Percentiles rank a stretch among this genome's conserved stretches.
Evolutionary conservation across 2,329 filamentous ascomycete species (phyloP).

Genomic region (Colletotrichum eleusines): DNA sequence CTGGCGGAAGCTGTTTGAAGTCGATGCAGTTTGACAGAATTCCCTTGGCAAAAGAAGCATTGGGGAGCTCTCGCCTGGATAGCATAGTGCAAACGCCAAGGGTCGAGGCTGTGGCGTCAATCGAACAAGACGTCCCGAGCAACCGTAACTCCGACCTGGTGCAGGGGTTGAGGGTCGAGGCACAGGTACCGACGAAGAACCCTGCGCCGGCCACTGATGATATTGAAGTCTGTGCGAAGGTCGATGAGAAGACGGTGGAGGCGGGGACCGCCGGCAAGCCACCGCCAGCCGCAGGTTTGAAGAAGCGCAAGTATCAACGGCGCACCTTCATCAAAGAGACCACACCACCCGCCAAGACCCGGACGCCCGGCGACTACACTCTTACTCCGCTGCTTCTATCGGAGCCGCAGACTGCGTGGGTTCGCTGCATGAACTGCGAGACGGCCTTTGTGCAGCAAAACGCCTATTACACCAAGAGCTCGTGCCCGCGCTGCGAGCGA

Average conservation of each 20-base stretch:
- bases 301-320: conserved; percentile 52
- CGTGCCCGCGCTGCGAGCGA: conserved; percentile 92
- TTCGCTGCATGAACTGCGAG: conserved; percentile 87
- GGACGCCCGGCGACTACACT: conserved; percentile 83
- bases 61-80: conserved; percentile 9
- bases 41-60: conserved; percentile 11
- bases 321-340: conserved; percentile 50
- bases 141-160: conserved; percentile 27
- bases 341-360: conserved; percentile 53
- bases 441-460: conserved; percentile 88
- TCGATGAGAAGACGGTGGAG: conserved; percentile 33
- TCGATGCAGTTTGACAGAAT: conserved; percentile 21
- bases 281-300: conserved; percentile 38
- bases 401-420: conserved; percentile 83
- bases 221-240: conserved; percentile 32
- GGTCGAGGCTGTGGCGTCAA: conserved; percentile 27
- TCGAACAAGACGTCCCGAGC: conserved; percentile 24
- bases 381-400: conserved; percentile 82
- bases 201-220: conserved; percentile 29
- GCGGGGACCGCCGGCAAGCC: conserved; percentile 23
- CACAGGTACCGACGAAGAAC: conserved; percentile 29
- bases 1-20: conserved; percentile 20
- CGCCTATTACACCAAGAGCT: conserved; percentile 85
- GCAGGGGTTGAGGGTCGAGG: conserved; percentile 25
- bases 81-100: conserved; percentile 5